Conservation (phyloP, 2,329 filamentous ascomycete genomes). For the Zymoseptoria tritici region DNA sequence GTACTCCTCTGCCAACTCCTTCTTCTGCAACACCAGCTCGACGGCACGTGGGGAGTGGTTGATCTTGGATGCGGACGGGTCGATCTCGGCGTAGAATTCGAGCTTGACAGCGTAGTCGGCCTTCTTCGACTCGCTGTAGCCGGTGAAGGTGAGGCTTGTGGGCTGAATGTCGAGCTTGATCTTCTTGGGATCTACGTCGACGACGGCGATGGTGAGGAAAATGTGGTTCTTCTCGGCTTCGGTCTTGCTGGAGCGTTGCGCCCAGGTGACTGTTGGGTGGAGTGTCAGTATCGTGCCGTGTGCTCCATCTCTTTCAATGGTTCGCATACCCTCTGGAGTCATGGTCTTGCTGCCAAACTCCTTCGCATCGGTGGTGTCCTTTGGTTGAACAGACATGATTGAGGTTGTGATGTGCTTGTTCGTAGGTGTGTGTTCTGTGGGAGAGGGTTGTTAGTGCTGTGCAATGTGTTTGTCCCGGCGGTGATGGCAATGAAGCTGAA, state of each 20-base stretch:
- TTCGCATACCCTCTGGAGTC: conserved; percentile 30
- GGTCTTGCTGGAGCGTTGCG: conserved; percentile 78
- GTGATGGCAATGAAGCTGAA: conserved; percentile 1
- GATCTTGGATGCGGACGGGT: conserved; percentile 72
- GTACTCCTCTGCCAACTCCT: conserved; percentile 88
- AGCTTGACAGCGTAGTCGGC: conserved; percentile 78
- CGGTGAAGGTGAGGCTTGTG: conserved; percentile 70
- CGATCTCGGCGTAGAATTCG: conserved; percentile 86
- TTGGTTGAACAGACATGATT: conserved; percentile 27
- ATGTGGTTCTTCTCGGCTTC: conserved; percentile 87
- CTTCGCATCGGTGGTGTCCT: conserved; percentile 29
- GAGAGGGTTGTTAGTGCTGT: conserved; percentile 6
- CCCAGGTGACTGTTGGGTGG: conserved; percentile 75
- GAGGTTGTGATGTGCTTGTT: neutral
- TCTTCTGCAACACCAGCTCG: conserved; percentile 90
- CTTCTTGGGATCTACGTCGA: conserved; percentile 69
- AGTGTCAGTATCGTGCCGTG: conserved; percentile 13
- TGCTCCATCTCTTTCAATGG: neutral
- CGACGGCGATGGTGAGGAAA: conserved; percentile 83
- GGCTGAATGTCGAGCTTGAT: conserved; percentile 79
- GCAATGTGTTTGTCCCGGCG: neutral
- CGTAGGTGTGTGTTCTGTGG: conserved; percentile 8
- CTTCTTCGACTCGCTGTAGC: conserved; percentile 76
- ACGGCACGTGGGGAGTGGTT: conserved; percentile 84
- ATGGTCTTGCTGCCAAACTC: conserved; percentile 27